phyloP scores from a whole-genome alignment of 805 yeast species.

The Groenewaldozyma salmanticensis region DNA sequence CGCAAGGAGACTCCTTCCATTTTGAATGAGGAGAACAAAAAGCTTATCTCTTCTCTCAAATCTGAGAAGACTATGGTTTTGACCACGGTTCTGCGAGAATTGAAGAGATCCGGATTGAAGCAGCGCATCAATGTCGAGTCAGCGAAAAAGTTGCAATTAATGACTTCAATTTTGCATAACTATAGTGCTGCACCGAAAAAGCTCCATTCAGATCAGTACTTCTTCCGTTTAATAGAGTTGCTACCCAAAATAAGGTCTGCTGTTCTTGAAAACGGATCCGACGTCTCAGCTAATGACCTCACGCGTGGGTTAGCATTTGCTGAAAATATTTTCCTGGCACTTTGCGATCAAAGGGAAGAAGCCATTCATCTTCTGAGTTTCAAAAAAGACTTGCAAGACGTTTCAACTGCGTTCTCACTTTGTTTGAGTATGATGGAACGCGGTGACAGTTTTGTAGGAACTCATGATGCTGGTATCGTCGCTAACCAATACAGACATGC shows the following conservation, averaged over 20 bases:
- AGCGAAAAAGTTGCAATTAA: conserved; percentile 51
- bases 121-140: conserved; percentile 53
- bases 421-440: background rate
- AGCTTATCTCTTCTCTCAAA: conserved; percentile 57
- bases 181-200: background rate
- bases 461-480: too few species aligned
- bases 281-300: conserved; percentile 64
- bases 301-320: conserved; percentile 67
- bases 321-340: conserved; percentile 56
- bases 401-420: background rate
- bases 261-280: conserved; percentile 54
- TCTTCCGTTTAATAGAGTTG: conserved; percentile 64
- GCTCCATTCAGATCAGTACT: conserved; percentile 40
- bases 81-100: conserved; percentile 65
- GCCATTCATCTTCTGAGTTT: background rate
- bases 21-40: conserved; percentile 65
- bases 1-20: conserved; percentile 68
- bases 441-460: background rate
- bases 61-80: conserved; percentile 72
- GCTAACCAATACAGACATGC: too few species aligned
- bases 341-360: conserved; percentile 32
- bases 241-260: conserved; percentile 69
- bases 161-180: conserved; percentile 45
- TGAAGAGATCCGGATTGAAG: conserved; percentile 69
- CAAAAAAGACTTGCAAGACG: background rate